Evolutionary conservation across 768 basidiomycete species (phyloP), one percentile per base, ranked within the genome.

Genomic region (Panaeolus papilionaceus): DNA sequence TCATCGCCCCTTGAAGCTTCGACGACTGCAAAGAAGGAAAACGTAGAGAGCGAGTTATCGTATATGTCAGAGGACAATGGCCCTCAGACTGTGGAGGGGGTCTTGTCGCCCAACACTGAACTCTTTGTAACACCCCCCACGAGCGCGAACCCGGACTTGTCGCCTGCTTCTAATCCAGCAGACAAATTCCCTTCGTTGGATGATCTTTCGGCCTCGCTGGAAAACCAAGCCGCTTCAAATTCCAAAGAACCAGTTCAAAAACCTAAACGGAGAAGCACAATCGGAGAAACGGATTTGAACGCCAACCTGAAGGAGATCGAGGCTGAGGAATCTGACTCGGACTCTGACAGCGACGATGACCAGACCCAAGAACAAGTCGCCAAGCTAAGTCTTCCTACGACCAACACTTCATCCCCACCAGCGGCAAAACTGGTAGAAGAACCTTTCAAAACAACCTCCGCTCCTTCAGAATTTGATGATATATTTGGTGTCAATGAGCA

Each of bases 91-190:
- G 16, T 28, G 42, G 69, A 70, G 23, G 11, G 61, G 16, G 51
- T 69, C 8, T 26, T 68, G 18, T 73, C 85, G 39, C 79, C 81
- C 20, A 64, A 64, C 63, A 85, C 79, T 44, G 90, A 92, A 38
- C 71, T 82, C 16, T 92, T 92, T 71, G 79, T 83, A 62, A 92
- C 90, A 0, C 89, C 90, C 37, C 87, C 85, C 0, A 83, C 84
- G 12, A 83, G 85, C 44, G 75, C 76, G 10, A 68, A 61, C 40
- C 65, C 70, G 16, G 70, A 69, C 10, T 33, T 68, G n/a, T 63
- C 68, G 38, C 68, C 61, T n/a, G 62, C 67, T 4, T 65, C 67
- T 5, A 70, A 69, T 40, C 62, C 68, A 64, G 64, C 73, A 14
- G 70, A 71, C 9, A 71, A 74, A 44, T 75, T 78, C 65, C 75